Conservation (phyloP, 139 green algal species). For the Chlorella sp. region DNA sequence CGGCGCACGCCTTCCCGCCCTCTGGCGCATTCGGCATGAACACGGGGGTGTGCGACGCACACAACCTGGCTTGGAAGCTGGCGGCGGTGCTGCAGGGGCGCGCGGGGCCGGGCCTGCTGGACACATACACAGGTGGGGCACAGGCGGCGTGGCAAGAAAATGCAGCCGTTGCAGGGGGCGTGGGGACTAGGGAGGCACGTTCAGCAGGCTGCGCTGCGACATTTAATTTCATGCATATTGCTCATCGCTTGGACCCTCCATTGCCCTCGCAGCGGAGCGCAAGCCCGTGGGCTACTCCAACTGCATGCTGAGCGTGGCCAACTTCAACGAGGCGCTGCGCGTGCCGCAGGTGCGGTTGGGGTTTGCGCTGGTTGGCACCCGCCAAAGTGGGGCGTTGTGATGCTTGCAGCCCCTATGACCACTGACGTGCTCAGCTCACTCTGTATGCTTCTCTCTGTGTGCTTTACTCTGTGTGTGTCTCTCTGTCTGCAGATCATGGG, state of each 20-base stretch:
- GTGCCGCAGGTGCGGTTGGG: conserved; percentile 52
- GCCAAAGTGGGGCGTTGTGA: no score
- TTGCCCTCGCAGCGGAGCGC: conserved; percentile 66
- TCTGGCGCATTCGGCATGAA: conserved; percentile 97
- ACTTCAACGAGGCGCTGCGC: conserved; percentile 88
- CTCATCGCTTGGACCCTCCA: no score
- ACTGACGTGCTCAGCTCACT: no score
- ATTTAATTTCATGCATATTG: no score
- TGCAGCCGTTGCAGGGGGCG: no score
- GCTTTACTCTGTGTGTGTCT: no score
- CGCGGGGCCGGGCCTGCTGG: conserved; percentile 61
- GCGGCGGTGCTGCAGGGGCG: conserved; percentile 70
- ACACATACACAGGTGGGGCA: conserved; percentile 64
- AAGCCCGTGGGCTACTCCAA: conserved; percentile 82
- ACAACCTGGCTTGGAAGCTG: conserved; percentile 97
- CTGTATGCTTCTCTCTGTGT: no score
- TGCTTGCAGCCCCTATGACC: no score
- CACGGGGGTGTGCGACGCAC: conserved; percentile 90
- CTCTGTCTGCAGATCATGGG: conserved; percentile 63
- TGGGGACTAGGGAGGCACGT: no score
- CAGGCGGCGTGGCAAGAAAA: no score
- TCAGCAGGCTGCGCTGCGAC: no score
- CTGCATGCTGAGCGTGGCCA: conserved; percentile 85
- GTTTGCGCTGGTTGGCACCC: no score
- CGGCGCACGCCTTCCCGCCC: conserved; percentile 92